Base-by-base conservation (phyloP, 306 rosid genomes). In the Acacia confusa region DNA sequence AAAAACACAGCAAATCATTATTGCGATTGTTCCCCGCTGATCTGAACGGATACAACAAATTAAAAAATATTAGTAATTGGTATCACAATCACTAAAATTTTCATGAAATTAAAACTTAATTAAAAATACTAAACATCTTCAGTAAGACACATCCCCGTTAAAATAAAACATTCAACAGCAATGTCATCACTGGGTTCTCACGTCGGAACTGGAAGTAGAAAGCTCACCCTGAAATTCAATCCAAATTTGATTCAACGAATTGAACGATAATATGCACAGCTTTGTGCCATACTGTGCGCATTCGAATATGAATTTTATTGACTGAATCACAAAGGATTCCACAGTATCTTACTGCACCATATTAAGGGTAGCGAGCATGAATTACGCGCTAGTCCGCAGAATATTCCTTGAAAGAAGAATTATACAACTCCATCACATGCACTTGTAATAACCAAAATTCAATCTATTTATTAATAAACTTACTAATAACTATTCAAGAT, bases 321-420 rank as follows among this genome's bases (percentile, higher is more conserved):
- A 88, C 70, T 82, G 66, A 79, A 81, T 69, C 75, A 66, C 79
- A 84, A 75, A 73, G 72, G 74, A 81, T 86, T 78, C 85, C 88
- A 61, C 68, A 76, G 79, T 74, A 81, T 68, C 82, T 81, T 82
- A 71, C 85, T 82, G 78, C 78, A 43, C 77, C 78, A 79, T 83
- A 65, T 81, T 67, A 78, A 75, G 79, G 76, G 70, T 5, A 78
- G 75, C 79, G 78, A 81, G 78, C 86, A 89, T 81, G 85, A 86
- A 79, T 60, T 82, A 82, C 76, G 90, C 86, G 79, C 0, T 82
- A 48, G 89, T 91, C 89, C 72, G 84, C 88, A 47, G 75, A 89
- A 67, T 84, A 61, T 22, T n/a, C 30, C 19, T 75, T 78, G 85
- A 63, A 63, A 41, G 82, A 87, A 80, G 82, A 86, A 81, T 48